Evolutionary conservation across 192 early-diverging fungal genomes (phyloP), one percentile per base, ranked within the genome.

Genomic region (Mortierella alpina): DNA sequence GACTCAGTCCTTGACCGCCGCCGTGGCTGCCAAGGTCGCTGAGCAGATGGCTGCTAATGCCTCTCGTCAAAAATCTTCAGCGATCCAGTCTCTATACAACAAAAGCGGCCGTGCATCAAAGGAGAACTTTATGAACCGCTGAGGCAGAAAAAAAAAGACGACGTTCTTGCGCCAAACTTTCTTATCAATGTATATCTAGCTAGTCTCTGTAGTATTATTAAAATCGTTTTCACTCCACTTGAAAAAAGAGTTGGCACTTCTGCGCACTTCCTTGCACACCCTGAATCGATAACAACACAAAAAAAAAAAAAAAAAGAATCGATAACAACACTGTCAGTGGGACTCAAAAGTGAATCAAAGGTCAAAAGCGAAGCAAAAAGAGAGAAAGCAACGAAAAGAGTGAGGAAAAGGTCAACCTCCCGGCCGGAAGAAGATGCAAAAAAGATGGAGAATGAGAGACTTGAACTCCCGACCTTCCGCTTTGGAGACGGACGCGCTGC

Each of bases 21-120:
- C 78, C 1, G 84, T 87, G 1, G 64, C 82, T 39, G 73, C 82
- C 62, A 86, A 84, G 49, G 86, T 88, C 4, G 75, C 74, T 11
- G 71, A 84, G 50, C 79, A 85, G 44, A 72, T 87, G 57, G 84
- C 81, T 10, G 74, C n/a, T 22, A 79, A 72, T 55, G 76, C 69
- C 40, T 44, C 18, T 20, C 68, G 76, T 39, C 68, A 70, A 70
- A 79, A 67, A 46, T 79, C 76, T 7, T 66, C 68, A 6, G 64
- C 76, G 6, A 59, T 79, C 22, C 62, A 72, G 62, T 79, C 76
- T 31, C 64, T 79, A 14, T 79, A 79, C 31, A 79, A 41, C 59
- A 62, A 48, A 31, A 71, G 23, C 59, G 76, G 68, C 15, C 46
- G 69, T 20, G 22, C 17, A 31, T 67, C 62, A 3, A 71, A 66